These are phyloP conservation scores for Fusarium humuli DNA, from an alignment of 2,329 filamentous ascomycete species.

Conservation along the genomic window DNA sequence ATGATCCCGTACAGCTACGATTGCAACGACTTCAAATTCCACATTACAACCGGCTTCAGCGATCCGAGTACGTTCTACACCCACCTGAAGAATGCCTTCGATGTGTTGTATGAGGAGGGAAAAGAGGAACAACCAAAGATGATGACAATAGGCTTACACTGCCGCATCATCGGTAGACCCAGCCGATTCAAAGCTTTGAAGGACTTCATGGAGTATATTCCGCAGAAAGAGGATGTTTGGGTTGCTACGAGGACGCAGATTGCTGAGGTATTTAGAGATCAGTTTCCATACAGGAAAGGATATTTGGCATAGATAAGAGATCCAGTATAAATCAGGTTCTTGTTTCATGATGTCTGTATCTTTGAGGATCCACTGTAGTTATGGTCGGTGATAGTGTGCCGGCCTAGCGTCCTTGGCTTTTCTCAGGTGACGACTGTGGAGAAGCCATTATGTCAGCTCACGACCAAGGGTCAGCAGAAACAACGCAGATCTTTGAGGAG, in stretches of 20 bases:
- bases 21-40: constrained; percentile 17
- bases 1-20: constrained; percentile 22
- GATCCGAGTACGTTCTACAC: not conserved
- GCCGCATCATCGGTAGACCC: constrained; percentile 6
- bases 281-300: not conserved
- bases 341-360: not conserved
- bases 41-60: not conserved
- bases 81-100: constrained; percentile 8
- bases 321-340: not conserved
- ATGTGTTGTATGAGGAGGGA: constrained; percentile 6
- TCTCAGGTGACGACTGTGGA: constrained; percentile 5
- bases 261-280: not conserved
- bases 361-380: not conserved
- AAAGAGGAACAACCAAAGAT: not conserved
- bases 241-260: constrained; percentile 5
- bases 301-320: not conserved
- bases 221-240: constrained; percentile 5
- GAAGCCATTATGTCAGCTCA: constrained; percentile 11
- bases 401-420: not conserved
- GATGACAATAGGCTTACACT: constrained; percentile 14
- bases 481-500: not conserved
- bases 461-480: not conserved
- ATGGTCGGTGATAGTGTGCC: not conserved
- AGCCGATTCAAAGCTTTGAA: constrained; percentile 3
- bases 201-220: constrained; percentile 13